Evolutionary conservation across 1,139 yeast genomes (phyloP).

Genomic region (Hansenula sp.): DNA sequence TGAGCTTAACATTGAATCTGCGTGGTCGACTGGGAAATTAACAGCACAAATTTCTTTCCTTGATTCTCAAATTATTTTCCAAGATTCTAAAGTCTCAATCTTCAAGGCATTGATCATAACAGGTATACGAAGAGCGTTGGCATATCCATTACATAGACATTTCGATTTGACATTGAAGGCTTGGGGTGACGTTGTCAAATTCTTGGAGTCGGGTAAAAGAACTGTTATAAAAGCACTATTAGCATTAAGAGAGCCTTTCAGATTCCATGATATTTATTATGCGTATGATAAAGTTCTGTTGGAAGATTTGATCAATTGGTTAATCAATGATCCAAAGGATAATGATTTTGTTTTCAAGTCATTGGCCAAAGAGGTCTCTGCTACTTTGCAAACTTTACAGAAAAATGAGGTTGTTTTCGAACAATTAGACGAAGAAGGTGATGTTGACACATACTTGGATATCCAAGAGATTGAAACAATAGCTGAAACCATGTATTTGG

Average conservation of each 20-base stretch:
- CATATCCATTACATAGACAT: constrained; percentile 78
- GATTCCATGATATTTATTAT: constrained; percentile 83
- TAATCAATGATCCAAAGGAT: constrained; percentile 53
- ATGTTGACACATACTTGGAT: constrained; percentile 31
- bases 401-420: constrained; percentile 35
- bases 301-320: constrained; percentile 81
- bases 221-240: constrained; percentile 57
- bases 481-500: constrained; percentile 46
- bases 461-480: constrained; percentile 48
- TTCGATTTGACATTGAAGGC: constrained; percentile 54
- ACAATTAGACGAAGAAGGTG: constrained; percentile 27
- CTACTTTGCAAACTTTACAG: constrained; percentile 20
- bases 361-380: constrained; percentile 63
- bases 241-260: constrained; percentile 65
- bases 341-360: constrained; percentile 47
- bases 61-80: constrained; percentile 51
- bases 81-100: constrained; percentile 30
- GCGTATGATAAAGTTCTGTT: constrained; percentile 79
- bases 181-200: constrained; percentile 73
- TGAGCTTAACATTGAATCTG: constrained; percentile 80
- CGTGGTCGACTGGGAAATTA: constrained; percentile 90
- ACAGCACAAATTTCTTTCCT: constrained; percentile 73
- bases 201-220: constrained; percentile 67
- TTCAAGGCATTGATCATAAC: constrained; percentile 56
- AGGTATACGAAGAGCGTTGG: constrained; percentile 65